These are phyloP conservation scores for Neonectria sp. DNA, from an alignment of 2,329 filamentous ascomycete species.

Conservation along the genomic window DNA sequence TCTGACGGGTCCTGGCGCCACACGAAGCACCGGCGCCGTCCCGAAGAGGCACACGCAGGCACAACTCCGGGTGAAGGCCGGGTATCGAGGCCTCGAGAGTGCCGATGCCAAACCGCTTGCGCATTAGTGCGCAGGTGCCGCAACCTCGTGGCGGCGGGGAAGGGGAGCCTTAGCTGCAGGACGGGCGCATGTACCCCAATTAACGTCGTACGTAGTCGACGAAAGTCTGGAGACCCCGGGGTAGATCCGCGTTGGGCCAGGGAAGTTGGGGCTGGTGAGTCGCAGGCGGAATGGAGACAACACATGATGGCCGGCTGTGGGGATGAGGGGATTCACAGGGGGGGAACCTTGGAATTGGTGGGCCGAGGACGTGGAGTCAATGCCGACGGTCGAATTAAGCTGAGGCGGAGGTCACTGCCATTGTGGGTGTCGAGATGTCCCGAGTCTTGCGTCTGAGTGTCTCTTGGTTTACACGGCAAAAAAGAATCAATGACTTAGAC, in stretches of 20 bases:
- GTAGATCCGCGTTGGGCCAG: background rate
- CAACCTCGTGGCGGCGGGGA: conserved; percentile 3
- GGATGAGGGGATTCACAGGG: conserved; percentile 5
- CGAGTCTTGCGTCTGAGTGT: background rate
- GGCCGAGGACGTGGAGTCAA: background rate
- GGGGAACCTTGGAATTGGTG: background rate
- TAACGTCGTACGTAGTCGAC: background rate
- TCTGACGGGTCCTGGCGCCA: background rate
- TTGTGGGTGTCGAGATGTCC: background rate
- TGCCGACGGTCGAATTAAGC: background rate
- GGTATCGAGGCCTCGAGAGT: background rate
- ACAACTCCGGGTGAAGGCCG: conserved; percentile 8
- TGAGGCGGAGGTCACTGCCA: background rate
- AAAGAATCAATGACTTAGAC: no score
- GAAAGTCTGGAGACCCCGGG: background rate
- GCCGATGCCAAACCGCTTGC: background rate
- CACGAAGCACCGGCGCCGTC: background rate
- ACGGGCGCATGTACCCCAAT: conserved; percentile 1
- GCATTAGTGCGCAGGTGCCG: background rate
- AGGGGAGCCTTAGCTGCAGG: background rate
- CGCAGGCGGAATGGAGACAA: background rate
- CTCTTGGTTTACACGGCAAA: background rate
- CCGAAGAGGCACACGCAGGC: background rate
- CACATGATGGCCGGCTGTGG: background rate
- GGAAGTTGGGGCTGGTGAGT: background rate